Percentiles rank a stretch among this genome's conserved stretches.
Evolutionary conservation across 2,329 filamentous ascomycete genomes (phyloP).

Genomic region (Colletotrichum gigasporum): DNA sequence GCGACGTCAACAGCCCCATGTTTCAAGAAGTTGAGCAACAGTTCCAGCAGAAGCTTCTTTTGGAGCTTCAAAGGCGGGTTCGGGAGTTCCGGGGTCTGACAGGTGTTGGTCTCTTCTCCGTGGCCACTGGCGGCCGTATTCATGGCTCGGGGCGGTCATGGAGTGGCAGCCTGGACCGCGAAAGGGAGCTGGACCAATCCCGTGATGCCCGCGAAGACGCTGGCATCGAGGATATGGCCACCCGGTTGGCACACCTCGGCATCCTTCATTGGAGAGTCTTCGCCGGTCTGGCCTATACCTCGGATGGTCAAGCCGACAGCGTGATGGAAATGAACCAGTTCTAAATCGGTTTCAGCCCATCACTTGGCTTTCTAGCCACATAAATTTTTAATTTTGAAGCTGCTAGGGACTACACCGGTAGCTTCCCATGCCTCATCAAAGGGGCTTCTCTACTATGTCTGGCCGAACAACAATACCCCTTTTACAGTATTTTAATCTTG

Average conservation of each 20-base stretch:
- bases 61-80: constrained; percentile 59
- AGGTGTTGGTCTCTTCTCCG: constrained; percentile 63
- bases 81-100: constrained; percentile 62
- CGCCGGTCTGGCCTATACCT: constrained; percentile 76
- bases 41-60: constrained; percentile 59
- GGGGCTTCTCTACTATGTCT: constrained; percentile 28
- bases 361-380: neutral
- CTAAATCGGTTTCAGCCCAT: constrained; percentile 11
- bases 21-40: constrained; percentile 59
- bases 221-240: constrained; percentile 74
- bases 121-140: constrained; percentile 61
- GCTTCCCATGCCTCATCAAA: neutral
- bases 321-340: constrained; percentile 40
- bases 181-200: constrained; percentile 41
- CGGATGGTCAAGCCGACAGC: constrained; percentile 47
- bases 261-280: constrained; percentile 92
- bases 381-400: neutral
- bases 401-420: constrained; percentile 7
- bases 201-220: constrained; percentile 61
- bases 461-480: constrained; percentile 32
- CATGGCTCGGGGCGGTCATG: constrained; percentile 47
- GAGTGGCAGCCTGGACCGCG: constrained; percentile 41
- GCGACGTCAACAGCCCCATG: constrained; percentile 51
- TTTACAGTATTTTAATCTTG: constrained; percentile 33
- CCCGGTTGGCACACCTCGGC: constrained; percentile 82